Percentiles rank a stretch among this genome's conserved stretches.
phyloP scores from a whole-genome alignment of 495 filamentous ascomycete species.

The Amphirosellinia nigrospora region DNA sequence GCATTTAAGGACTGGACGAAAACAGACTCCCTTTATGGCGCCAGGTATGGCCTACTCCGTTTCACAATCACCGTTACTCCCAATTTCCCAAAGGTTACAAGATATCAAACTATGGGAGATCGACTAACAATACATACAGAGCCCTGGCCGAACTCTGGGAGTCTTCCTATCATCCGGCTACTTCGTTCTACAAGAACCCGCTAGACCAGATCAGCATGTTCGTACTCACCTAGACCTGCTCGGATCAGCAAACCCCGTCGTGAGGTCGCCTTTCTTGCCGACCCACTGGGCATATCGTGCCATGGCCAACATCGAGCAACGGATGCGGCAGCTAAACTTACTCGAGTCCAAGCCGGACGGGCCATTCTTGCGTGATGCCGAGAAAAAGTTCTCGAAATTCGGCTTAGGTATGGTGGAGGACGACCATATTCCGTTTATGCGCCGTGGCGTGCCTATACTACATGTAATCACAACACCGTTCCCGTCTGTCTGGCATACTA shows the following conservation, averaged over 20 bases:
- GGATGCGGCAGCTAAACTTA: slow-evolving; percentile 62
- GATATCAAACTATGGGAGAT: neutral
- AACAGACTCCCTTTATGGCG: slow-evolving; percentile 84
- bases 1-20: slow-evolving; percentile 81
- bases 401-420: slow-evolving; percentile 66
- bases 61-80: neutral
- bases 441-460: slow-evolving; percentile 81
- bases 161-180: slow-evolving; percentile 63
- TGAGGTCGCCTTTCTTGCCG: slow-evolving; percentile 82
- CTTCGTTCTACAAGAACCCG: slow-evolving; percentile 74
- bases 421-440: slow-evolving; percentile 90
- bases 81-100: neutral
- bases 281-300: slow-evolving; percentile 93
- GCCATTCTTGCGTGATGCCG: slow-evolving; percentile 55
- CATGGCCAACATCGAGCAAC: slow-evolving; percentile 70
- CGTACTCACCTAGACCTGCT: slow-evolving; percentile 91
- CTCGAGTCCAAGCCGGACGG: slow-evolving; percentile 43
- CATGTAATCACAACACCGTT: slow-evolving; percentile 88
- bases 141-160: slow-evolving; percentile 81
- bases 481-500: slow-evolving; percentile 84
- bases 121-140: slow-evolving; percentile 43
- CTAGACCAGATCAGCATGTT: slow-evolving; percentile 85
- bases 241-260: slow-evolving; percentile 68
- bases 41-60: slow-evolving; percentile 58
- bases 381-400: slow-evolving; percentile 59